A percentile compares a stretch with the other conserved stretches of the same genome.
These are phyloP conservation scores for Sarocladium brachiariae DNA, from an alignment of 2,329 filamentous ascomycete genomes.

Conservation along the genomic window DNA sequence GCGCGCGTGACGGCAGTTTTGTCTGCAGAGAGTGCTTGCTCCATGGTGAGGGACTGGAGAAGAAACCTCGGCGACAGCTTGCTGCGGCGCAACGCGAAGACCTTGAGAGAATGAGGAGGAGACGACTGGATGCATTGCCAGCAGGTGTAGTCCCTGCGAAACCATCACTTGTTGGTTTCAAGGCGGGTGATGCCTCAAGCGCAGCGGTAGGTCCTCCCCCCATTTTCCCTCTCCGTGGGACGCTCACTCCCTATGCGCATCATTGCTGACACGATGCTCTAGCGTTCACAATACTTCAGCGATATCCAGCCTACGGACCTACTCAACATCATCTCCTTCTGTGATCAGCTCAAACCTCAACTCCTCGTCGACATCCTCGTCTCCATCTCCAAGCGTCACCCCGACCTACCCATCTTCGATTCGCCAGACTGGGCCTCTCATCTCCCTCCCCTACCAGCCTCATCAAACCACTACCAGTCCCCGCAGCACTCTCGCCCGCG, in stretches of 20 bases:
- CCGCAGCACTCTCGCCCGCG: not conserved
- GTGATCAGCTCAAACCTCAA: conserved; percentile 33
- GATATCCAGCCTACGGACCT: conserved; percentile 30
- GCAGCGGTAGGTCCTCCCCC: conserved; percentile 23
- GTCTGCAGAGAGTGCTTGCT: conserved; percentile 7
- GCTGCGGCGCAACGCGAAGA: conserved; percentile 12
- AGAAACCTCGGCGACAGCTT: conserved; percentile 5
- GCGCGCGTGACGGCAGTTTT: conserved; percentile 8
- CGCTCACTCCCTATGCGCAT: too few relatives aligned
- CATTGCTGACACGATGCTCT: not conserved
- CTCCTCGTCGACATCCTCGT: conserved; percentile 35
- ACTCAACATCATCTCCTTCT: conserved; percentile 33
- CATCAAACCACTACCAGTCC: not conserved
- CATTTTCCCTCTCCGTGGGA: not conserved
- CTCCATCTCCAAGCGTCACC: conserved; percentile 35
- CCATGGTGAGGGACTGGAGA: not conserved
- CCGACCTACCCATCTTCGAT: conserved; percentile 35
- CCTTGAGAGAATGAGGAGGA: conserved; percentile 24
- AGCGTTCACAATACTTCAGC: conserved; percentile 34
- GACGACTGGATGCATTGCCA: conserved; percentile 25
- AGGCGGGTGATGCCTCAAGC: conserved; percentile 25
- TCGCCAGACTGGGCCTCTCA: conserved; percentile 32
- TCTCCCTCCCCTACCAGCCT: conserved; percentile 11
- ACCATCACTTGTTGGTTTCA: conserved; percentile 31
- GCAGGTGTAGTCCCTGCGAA: conserved; percentile 26